Conservation (phyloP, 2,329 filamentous ascomycete genomes). For the Graphilbum ipis-grandicollis region DNA sequence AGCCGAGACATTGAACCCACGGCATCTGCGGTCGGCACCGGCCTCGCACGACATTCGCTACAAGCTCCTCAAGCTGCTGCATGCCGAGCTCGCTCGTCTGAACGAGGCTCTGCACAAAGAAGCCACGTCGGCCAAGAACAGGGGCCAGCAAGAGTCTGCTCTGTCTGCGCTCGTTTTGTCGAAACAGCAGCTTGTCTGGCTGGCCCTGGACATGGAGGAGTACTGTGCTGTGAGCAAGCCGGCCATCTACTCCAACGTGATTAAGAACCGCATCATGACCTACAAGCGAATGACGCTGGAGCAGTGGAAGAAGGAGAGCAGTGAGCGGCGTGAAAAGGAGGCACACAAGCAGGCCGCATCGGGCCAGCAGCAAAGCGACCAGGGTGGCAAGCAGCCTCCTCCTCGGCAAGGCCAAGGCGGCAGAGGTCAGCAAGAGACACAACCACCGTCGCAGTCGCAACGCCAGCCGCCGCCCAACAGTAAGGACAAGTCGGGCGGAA, state of each 20-base stretch:
- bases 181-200: slow-evolving; percentile 48
- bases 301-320: slow-evolving; percentile 52
- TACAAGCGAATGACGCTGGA: slow-evolving; percentile 58
- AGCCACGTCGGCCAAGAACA: too few relatives aligned
- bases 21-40: slow-evolving; percentile 40
- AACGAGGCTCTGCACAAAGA: slow-evolving; percentile 44
- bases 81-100: slow-evolving; percentile 47
- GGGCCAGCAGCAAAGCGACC: background rate
- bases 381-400: too few relatives aligned
- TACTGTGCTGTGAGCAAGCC: slow-evolving; percentile 48
- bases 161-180: slow-evolving; percentile 30
- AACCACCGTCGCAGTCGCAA: too few relatives aligned
- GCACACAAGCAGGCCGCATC: background rate
- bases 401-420: too few relatives aligned
- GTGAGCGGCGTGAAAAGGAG: slow-evolving; percentile 14
- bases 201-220: slow-evolving; percentile 65
- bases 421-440: too few relatives aligned
- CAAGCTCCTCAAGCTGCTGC: slow-evolving; percentile 42
- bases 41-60: slow-evolving; percentile 38
- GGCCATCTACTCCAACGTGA: slow-evolving; percentile 62
- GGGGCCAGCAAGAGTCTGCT: background rate
- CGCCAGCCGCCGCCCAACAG: too few relatives aligned
- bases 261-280: slow-evolving; percentile 63
- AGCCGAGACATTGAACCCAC: slow-evolving; percentile 47
- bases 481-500: too few relatives aligned